A percentile compares a stretch with the other conserved stretches of the same genome.
Conservation (phyloP, 2,329 filamentous ascomycete genomes). For the Scedosporium minutisporum region DNA sequence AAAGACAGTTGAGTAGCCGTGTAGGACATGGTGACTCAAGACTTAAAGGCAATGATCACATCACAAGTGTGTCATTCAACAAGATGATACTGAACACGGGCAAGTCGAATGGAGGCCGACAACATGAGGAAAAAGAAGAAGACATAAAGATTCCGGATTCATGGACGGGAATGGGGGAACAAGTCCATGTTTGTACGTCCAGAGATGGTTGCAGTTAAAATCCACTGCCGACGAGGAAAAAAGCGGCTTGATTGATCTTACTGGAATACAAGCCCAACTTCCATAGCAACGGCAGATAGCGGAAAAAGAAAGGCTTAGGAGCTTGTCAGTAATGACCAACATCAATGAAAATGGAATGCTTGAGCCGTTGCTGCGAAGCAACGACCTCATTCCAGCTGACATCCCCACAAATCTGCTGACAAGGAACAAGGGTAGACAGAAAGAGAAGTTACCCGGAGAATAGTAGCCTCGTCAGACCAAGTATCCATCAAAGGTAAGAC, state of each 20-base stretch:
- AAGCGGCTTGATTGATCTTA: not conserved
- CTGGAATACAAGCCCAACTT: not conserved
- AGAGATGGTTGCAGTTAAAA: not conserved
- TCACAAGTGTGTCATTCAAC: not conserved
- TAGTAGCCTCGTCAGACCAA: too few relatives aligned
- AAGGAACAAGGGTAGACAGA: too few relatives aligned
- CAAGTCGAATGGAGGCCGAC: not conserved
- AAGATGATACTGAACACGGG: not conserved
- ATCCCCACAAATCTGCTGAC: not conserved
- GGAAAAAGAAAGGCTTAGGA: not conserved
- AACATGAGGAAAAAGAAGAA: not conserved
- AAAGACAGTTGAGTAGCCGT: not conserved
- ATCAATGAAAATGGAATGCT: not conserved
- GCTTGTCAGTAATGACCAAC: not conserved
- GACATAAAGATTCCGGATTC: constrained; percentile 1
- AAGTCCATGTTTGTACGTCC: not conserved
- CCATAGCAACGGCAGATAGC: not conserved
- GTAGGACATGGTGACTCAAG: constrained; percentile 1
- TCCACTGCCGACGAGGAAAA: not conserved
- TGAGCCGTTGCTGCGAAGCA: not conserved
- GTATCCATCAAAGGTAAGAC: too few relatives aligned
- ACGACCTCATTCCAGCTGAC: not conserved
- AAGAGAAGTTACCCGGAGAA: too few relatives aligned
- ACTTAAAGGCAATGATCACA: not conserved
- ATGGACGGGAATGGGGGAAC: not conserved